Percentiles rank a stretch among this genome's conserved stretches.
Evolutionary conservation across 306 rosid genomes (phyloP).

Genomic region (Datisca glomerata): DNA sequence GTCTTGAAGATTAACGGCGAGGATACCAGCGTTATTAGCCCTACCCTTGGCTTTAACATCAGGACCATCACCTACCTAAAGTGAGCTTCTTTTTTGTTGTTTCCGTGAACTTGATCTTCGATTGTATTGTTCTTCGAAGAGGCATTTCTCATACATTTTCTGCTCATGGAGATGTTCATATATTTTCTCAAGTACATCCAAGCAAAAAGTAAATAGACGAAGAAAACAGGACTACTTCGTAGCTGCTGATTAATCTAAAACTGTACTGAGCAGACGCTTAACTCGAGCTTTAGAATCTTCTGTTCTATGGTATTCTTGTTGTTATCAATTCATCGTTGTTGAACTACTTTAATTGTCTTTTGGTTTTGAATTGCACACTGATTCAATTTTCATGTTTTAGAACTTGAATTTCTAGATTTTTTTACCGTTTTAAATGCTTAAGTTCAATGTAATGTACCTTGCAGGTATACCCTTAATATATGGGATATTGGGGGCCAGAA

Average conservation of each 20-base stretch:
- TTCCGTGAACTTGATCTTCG: neutral
- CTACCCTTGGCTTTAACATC: constrained; percentile 95
- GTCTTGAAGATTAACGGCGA: constrained; percentile 87
- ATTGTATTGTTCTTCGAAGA: neutral
- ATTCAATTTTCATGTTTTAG: too few species aligned
- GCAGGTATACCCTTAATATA: constrained; percentile 75
- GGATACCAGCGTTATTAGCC: constrained; percentile 89
- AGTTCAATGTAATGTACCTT: constrained; percentile 13
- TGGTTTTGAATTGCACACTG: constrained; percentile 1
- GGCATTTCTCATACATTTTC: too few species aligned
- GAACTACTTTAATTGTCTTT: constrained; percentile 1
- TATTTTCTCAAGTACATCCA: neutral
- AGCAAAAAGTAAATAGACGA: neutral
- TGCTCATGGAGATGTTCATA: too few species aligned
- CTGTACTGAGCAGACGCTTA: too few species aligned
- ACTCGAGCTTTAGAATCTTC: too few species aligned
- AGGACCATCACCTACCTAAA: constrained; percentile 76
- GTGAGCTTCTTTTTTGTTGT: constrained; percentile 17
- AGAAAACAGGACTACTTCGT: too few species aligned
- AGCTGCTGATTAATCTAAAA: too few species aligned
- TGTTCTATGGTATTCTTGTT: too few species aligned
- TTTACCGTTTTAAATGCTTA: constrained; percentile 3
- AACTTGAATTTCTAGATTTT: neutral
- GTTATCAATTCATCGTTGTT: too few species aligned
- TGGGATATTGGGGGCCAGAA: constrained; percentile 94